phyloP scores from a whole-genome alignment of 345 rosid species.

The Lepidium aucheri region DNA sequence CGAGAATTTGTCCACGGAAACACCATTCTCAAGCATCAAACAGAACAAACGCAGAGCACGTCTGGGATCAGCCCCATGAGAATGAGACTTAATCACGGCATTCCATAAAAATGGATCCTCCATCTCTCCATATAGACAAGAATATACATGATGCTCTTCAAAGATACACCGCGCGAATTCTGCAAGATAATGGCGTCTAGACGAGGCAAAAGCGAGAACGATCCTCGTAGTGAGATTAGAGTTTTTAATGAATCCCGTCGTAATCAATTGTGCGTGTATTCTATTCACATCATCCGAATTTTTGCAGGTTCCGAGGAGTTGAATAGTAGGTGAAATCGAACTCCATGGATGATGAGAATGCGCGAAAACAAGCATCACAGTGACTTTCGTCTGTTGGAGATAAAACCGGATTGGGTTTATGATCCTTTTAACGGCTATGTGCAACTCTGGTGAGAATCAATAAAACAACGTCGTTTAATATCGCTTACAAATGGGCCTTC shows the following conservation, averaged over 20 bases:
- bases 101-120: constrained; percentile 37
- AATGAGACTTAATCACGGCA: constrained; percentile 28
- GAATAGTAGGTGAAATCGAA: constrained; percentile 19
- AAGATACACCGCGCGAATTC: constrained; percentile 33
- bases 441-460: background rate
- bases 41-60: constrained; percentile 27
- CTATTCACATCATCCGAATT: constrained; percentile 10
- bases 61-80: constrained; percentile 31
- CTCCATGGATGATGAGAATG: constrained; percentile 24
- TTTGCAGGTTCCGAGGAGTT: constrained; percentile 19
- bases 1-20: constrained; percentile 29
- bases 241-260: constrained; percentile 27
- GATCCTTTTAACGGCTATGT: constrained; percentile 12
- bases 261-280: constrained; percentile 28
- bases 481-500: background rate
- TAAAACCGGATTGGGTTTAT: constrained; percentile 20
- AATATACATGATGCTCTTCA: constrained; percentile 6
- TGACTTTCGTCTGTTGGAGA: background rate
- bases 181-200: constrained; percentile 16
- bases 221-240: constrained; percentile 25
- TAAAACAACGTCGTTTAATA: background rate
- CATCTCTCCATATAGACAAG: background rate
- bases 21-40: constrained; percentile 31
- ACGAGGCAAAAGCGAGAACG: constrained; percentile 28
- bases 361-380: constrained; percentile 21